These are phyloP conservation scores for Pistacia integerrima DNA, from an alignment of 345 rosid genomes.

Conservation along the genomic window DNA sequence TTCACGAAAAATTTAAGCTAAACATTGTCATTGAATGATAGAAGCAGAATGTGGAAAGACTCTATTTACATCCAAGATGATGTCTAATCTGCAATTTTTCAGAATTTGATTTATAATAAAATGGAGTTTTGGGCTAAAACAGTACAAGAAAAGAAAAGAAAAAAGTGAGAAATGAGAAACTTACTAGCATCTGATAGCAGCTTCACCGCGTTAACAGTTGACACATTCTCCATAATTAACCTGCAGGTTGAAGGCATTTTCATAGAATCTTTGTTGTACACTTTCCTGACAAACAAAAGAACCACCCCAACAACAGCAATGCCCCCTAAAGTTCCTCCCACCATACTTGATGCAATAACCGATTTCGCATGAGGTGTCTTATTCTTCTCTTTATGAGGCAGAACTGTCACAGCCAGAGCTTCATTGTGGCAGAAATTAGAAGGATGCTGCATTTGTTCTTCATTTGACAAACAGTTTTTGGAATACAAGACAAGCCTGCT, in stretches of 20 bases:
- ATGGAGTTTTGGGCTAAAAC: neutral
- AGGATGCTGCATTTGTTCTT: slow-evolving; percentile 49
- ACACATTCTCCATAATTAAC: slow-evolving; percentile 34
- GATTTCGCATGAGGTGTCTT: slow-evolving; percentile 21
- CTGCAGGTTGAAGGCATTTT: slow-evolving; percentile 26
- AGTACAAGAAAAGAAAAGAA: neutral
- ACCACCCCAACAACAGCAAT: slow-evolving; percentile 32
- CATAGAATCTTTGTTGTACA: neutral
- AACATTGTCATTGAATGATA: neutral
- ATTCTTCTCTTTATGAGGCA: slow-evolving; percentile 34
- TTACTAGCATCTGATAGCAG: slow-evolving; percentile 71
- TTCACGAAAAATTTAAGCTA: neutral
- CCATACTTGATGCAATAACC: slow-evolving; percentile 41
- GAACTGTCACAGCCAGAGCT: slow-evolving; percentile 58
- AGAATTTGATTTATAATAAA: neutral
- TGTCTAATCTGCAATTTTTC: neutral
- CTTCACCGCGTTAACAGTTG: slow-evolving; percentile 42
- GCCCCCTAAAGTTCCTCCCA: slow-evolving; percentile 48
- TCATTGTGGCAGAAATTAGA: slow-evolving; percentile 47
- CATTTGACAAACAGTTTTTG: slow-evolving; percentile 49
- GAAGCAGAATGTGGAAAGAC: neutral
- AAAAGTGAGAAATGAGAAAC: slow-evolving; percentile 11
- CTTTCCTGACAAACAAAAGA: slow-evolving; percentile 32
- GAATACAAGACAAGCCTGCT: slow-evolving; percentile 32
- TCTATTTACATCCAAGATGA: neutral